These are phyloP conservation scores for Nicotiana noctiflora DNA, from an alignment of 257 asterid genomes.

Conservation along the genomic window DNA sequence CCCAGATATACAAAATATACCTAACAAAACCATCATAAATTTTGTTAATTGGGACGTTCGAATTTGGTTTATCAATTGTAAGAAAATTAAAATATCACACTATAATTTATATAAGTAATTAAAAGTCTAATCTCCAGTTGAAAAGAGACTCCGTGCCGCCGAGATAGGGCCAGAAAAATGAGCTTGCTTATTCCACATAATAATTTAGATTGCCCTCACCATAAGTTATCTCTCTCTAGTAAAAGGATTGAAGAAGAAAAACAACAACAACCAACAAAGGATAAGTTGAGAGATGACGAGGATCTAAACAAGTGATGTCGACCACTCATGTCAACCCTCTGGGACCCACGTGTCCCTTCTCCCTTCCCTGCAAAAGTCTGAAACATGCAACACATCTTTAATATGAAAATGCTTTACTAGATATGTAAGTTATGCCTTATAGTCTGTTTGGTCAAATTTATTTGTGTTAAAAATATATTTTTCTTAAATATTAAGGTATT, in stretches of 20 bases:
- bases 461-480: too few species aligned
- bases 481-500: too few species aligned
- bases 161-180: not conserved
- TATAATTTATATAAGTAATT: not conserved
- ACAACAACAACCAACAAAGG: not conserved
- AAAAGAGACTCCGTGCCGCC: not conserved
- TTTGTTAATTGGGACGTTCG: too few species aligned
- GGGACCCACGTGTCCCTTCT: slow-evolving; percentile 26
- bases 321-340: slow-evolving; percentile 39
- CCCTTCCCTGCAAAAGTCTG: not conserved
- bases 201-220: not conserved
- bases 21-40: too few species aligned
- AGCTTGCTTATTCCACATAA: not conserved
- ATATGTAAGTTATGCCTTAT: too few species aligned
- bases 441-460: too few species aligned
- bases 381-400: not conserved
- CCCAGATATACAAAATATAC: too few species aligned
- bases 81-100: too few species aligned
- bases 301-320: slow-evolving; percentile 29
- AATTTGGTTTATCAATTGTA: too few species aligned
- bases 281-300: slow-evolving; percentile 41
- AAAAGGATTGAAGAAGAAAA: not conserved
- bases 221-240: not conserved
- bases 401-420: too few species aligned
- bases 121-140: not conserved